Evolutionary conservation across 768 basidiomycete genomes (phyloP).

Genomic region (Mycena maculata): DNA sequence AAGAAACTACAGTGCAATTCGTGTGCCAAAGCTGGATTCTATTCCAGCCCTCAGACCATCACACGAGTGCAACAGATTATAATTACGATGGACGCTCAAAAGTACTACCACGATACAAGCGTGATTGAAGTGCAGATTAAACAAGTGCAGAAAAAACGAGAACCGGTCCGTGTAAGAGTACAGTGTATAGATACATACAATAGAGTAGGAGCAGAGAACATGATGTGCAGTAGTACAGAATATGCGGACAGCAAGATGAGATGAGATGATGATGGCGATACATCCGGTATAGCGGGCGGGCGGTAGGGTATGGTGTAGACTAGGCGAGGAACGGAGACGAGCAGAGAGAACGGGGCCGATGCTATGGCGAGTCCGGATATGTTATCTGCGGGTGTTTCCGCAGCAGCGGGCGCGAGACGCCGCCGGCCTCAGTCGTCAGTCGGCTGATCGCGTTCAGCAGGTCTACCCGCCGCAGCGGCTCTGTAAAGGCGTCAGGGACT

Average conservation of each 20-base stretch:
- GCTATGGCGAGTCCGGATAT: conserved; percentile 30
- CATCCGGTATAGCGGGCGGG: conserved; percentile 26
- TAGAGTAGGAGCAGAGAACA: no score
- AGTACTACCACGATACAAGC: no score
- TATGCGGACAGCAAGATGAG: conserved; percentile 27
- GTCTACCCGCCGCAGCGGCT: conserved; percentile 83
- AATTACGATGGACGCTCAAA: no score
- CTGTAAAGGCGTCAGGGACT: conserved; percentile 50
- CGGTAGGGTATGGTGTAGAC: neutral
- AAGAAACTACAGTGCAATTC: no score
- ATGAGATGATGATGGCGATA: conserved; percentile 10
- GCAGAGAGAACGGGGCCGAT: no score
- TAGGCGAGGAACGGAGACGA: neutral
- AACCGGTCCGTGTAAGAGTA: no score
- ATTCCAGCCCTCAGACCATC: no score
- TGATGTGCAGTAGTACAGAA: conserved; percentile 24
- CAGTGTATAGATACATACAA: conserved; percentile 28
- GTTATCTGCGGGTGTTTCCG: conserved; percentile 33
- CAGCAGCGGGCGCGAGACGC: conserved; percentile 49
- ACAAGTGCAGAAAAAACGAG: no score
- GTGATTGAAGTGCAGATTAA: no score
- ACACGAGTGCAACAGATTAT: no score
- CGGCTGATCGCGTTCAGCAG: conserved; percentile 86
- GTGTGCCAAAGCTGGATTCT: no score
- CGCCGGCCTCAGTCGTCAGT: conserved; percentile 74